Evolutionary conservation across 2,329 filamentous ascomycete species (phyloP).

Genomic region (Diaporthe ampelina): DNA sequence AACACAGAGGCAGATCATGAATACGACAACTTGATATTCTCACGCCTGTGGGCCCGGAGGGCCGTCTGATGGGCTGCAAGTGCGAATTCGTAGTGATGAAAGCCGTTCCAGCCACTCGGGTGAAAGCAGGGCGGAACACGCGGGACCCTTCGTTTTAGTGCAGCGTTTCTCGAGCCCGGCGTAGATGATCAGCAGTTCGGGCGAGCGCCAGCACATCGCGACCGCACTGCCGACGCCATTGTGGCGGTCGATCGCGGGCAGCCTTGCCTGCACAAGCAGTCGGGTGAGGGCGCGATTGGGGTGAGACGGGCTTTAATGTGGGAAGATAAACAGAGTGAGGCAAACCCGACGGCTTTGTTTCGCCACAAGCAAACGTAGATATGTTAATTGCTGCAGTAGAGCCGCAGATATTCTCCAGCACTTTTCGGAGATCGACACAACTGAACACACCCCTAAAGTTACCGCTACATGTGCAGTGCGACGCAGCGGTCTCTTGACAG

Average conservation of each 20-base stretch:
- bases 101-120: neutral
- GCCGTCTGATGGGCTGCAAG: neutral
- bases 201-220: slow-evolving; percentile 15
- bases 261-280: neutral
- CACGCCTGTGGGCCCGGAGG: neutral
- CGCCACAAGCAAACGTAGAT: slow-evolving; percentile 25
- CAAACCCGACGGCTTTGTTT: slow-evolving; percentile 16
- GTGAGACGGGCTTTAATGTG: neutral
- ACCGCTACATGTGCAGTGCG: slow-evolving; percentile 35
- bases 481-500: slow-evolving; percentile 35
- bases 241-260: slow-evolving; percentile 17
- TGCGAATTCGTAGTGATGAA: neutral
- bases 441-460: slow-evolving; percentile 20
- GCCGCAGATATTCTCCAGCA: slow-evolving; percentile 33
- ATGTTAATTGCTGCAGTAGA: slow-evolving; percentile 19
- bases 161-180: neutral
- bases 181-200: slow-evolving; percentile 8
- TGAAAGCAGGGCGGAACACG: slow-evolving; percentile 21
- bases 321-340: slow-evolving; percentile 13
- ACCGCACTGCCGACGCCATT: slow-evolving; percentile 7
- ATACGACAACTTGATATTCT: neutral
- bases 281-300: slow-evolving; percentile 25
- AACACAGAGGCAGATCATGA: neutral
- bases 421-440: slow-evolving; percentile 35
- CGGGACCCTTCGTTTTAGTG: slow-evolving; percentile 14